A percentile compares a stretch with the other conserved stretches of the same genome.
These are phyloP conservation scores for Huntiella omanensis DNA, from an alignment of 2,329 filamentous ascomycete genomes.

Conservation along the genomic window DNA sequence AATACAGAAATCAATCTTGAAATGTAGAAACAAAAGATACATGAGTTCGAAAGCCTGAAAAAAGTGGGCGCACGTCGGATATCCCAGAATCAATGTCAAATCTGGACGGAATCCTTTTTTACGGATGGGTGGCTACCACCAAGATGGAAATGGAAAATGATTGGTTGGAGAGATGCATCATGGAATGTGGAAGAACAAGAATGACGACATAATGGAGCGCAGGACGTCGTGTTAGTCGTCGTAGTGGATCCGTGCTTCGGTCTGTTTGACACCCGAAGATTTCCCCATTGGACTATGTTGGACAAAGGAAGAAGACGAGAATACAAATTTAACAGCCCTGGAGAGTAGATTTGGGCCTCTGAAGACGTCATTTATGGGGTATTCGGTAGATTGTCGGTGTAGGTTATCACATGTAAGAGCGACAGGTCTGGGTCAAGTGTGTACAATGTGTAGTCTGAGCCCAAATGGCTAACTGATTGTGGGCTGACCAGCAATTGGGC, in stretches of 20 bases:
- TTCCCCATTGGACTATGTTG: neutral
- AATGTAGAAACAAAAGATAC: too few relatives aligned
- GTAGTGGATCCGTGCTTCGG: neutral
- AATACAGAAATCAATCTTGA: too few relatives aligned
- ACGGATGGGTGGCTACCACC: neutral
- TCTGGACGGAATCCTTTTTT: neutral
- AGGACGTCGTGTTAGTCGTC: neutral
- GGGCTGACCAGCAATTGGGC: too few relatives aligned
- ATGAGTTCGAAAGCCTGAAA: neutral
- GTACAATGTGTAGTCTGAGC: too few relatives aligned
- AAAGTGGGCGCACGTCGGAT: neutral
- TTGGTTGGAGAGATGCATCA: neutral
- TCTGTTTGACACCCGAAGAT: neutral
- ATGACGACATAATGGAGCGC: conserved; percentile 5
- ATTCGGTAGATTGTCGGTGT: too few relatives aligned
- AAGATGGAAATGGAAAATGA: neutral
- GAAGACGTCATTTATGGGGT: too few relatives aligned
- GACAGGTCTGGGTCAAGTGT: too few relatives aligned
- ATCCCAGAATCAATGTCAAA: neutral
- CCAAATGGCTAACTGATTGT: too few relatives aligned
- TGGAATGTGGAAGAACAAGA: neutral
- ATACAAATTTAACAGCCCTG: too few relatives aligned
- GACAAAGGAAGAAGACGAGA: too few relatives aligned
- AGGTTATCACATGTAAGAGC: too few relatives aligned
- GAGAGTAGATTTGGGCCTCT: too few relatives aligned